Evolutionary conservation across 2,329 filamentous ascomycete species (phyloP).

Genomic region (Chaetomiaceae sp.): DNA sequence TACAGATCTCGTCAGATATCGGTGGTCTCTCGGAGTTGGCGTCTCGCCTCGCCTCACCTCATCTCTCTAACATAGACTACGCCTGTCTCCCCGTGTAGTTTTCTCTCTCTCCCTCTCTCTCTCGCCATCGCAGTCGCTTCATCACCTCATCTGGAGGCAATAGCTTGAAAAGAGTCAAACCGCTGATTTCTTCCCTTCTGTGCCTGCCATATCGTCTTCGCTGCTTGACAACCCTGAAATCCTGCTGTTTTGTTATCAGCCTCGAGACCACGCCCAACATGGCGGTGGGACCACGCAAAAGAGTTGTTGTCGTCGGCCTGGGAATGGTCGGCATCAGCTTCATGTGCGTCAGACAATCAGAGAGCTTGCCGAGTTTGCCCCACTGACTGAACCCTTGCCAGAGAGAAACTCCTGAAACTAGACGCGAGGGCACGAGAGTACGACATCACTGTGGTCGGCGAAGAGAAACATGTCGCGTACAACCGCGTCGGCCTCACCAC

Average conservation of each 20-base stretch:
- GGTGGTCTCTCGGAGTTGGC: too few species aligned
- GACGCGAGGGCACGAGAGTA: slow-evolving; percentile 73
- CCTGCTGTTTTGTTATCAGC: not conserved
- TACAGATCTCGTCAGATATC: not conserved
- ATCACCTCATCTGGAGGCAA: not conserved
- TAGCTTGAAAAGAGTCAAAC: too few species aligned
- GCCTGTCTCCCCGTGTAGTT: not conserved
- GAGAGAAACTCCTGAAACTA: slow-evolving; percentile 83
- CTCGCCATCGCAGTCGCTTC: not conserved
- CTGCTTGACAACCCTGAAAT: not conserved
- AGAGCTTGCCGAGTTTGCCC: too few species aligned
- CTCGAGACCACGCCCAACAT: slow-evolving; percentile 15
- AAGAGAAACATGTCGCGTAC: slow-evolving; percentile 83
- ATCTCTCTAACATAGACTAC: too few species aligned
- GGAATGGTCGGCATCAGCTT: slow-evolving; percentile 91
- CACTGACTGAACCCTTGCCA: slow-evolving; percentile 33
- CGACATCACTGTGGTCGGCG: slow-evolving; percentile 78
- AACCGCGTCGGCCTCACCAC: slow-evolving; percentile 86
- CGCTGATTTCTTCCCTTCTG: not conserved
- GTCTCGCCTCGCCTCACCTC: too few species aligned
- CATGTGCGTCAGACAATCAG: slow-evolving; percentile 58
- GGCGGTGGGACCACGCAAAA: slow-evolving; percentile 48
- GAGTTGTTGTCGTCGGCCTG: slow-evolving; percentile 76
- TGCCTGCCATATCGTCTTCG: too few species aligned
- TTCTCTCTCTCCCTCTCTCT: not conserved